Conservation (phyloP, 345 rosid species). For the Eucalyptus decipiens region DNA sequence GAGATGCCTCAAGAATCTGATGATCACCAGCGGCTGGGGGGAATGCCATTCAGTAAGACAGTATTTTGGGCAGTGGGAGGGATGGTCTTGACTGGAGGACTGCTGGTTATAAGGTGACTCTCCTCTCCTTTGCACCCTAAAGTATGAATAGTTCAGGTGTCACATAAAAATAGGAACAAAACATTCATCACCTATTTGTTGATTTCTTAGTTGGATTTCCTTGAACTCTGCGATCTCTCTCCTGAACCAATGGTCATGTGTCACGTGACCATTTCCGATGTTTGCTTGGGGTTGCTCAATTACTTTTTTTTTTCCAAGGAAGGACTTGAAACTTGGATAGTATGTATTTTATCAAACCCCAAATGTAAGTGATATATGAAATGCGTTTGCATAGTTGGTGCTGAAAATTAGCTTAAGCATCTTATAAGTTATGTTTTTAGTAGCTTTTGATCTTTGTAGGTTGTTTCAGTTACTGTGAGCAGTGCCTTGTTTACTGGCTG, state of each 20-base stretch:
- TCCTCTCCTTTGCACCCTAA: background rate
- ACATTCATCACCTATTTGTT: background rate
- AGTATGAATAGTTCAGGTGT: background rate
- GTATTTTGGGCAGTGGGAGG: constrained; percentile 82
- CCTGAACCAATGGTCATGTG: background rate
- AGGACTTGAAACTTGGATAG: background rate
- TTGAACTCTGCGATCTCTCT: background rate
- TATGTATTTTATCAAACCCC: background rate
- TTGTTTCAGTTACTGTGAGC: background rate
- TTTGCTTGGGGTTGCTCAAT: background rate
- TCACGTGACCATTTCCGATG: background rate
- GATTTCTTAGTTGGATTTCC: background rate
- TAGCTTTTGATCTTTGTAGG: background rate
- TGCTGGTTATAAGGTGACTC: constrained; percentile 49
- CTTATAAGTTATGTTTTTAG: background rate
- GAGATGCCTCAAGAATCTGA: constrained; percentile 17
- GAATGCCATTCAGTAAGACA: constrained; percentile 29
- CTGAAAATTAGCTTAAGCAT: background rate
- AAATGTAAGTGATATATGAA: background rate
- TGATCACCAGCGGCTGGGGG: constrained; percentile 35
- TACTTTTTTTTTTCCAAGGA: background rate
- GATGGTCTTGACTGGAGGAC: constrained; percentile 62
- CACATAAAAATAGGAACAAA: background rate
- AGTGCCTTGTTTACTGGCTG: background rate
- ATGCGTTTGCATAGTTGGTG: background rate